Percentiles rank a stretch among this genome's conserved stretches.
Evolutionary conservation across 208 protist species (phyloP).

Genomic region (Wallacemonas collosoma): DNA sequence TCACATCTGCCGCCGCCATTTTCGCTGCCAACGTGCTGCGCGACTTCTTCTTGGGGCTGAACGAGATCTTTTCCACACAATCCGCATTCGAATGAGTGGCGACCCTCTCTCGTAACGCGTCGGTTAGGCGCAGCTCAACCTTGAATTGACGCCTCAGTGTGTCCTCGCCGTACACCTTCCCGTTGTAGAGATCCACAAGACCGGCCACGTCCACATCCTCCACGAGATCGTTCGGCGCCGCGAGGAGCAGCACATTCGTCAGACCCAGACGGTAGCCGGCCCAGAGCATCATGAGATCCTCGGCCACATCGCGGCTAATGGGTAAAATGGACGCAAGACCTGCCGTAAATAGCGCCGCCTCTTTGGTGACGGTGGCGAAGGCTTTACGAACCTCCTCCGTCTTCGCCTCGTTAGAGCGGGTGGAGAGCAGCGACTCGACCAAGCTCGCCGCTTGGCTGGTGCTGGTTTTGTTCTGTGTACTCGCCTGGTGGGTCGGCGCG

Average conservation of each 20-base stretch:
- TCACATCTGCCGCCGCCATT: too few species aligned
- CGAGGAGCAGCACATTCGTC: conserved; percentile 65
- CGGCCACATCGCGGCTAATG: conserved; percentile 53
- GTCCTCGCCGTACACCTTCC: conserved; percentile 18
- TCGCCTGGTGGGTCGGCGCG: background rate
- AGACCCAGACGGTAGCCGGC: conserved; percentile 50
- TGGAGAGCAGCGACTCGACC: background rate
- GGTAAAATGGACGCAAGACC: conserved; percentile 44
- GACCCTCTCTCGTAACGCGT: conserved; percentile 7
- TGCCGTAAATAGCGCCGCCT: conserved; percentile 14
- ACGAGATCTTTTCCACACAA: background rate
- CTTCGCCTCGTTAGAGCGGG: background rate
- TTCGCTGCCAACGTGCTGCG: too few species aligned
- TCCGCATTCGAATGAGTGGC: background rate
- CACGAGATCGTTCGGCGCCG: conserved; percentile 68
- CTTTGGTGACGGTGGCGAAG: background rate
- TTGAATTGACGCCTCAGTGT: conserved; percentile 10
- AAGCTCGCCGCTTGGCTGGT: background rate
- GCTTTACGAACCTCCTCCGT: background rate
- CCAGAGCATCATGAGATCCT: conserved; percentile 69
- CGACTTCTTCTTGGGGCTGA: background rate
- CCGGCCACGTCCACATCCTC: conserved; percentile 33
- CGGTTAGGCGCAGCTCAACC: conserved; percentile 12
- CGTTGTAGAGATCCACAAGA: conserved; percentile 8
- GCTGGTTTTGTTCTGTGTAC: background rate